Conservation (phyloP, 768 basidiomycete genomes). For the Collybia nuda region DNA sequence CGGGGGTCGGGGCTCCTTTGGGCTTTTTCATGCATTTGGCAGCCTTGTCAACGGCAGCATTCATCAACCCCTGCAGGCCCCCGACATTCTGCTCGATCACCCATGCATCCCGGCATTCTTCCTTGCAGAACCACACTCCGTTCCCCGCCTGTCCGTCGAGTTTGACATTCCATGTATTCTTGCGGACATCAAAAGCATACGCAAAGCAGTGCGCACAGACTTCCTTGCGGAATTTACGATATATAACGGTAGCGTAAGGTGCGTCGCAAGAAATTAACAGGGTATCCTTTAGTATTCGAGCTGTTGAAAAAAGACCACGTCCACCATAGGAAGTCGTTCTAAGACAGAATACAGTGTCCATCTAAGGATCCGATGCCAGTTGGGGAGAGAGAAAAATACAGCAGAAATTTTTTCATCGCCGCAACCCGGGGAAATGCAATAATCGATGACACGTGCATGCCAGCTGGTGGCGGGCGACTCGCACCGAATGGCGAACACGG, state of each 20-base stretch:
- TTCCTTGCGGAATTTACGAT: slow-evolving; percentile 64
- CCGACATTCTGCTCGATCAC: slow-evolving; percentile 30
- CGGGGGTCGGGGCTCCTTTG: slow-evolving; percentile 12
- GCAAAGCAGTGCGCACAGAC: slow-evolving; percentile 67
- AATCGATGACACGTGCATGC: no score
- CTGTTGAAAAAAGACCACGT: slow-evolving; percentile 50
- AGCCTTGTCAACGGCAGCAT: slow-evolving; percentile 34
- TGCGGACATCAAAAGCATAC: slow-evolving; percentile 53
- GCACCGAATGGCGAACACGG: no score
- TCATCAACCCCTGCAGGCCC: slow-evolving; percentile 26
- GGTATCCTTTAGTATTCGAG: slow-evolving; percentile 39
- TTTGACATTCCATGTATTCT: slow-evolving; percentile 46
- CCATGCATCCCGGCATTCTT: slow-evolving; percentile 46
- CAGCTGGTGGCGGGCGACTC: no score
- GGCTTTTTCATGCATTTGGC: slow-evolving; percentile 25
- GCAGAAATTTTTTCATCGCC: no score
- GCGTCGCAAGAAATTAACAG: slow-evolving; percentile 40
- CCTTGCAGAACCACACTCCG: slow-evolving; percentile 60
- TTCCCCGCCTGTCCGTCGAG: slow-evolving; percentile 18
- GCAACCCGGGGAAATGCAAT: no score
- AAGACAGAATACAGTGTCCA: slow-evolving; percentile 10
- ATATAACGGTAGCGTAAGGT: slow-evolving; percentile 59
- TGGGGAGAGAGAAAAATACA: no score
- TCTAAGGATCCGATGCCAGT: neutral
- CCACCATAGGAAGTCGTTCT: slow-evolving; percentile 46